A percentile compares a stretch with the other conserved stretches of the same genome.
phyloP scores from a whole-genome alignment of 2,329 filamentous ascomycete genomes.

The Fusarium bactridioides region DNA sequence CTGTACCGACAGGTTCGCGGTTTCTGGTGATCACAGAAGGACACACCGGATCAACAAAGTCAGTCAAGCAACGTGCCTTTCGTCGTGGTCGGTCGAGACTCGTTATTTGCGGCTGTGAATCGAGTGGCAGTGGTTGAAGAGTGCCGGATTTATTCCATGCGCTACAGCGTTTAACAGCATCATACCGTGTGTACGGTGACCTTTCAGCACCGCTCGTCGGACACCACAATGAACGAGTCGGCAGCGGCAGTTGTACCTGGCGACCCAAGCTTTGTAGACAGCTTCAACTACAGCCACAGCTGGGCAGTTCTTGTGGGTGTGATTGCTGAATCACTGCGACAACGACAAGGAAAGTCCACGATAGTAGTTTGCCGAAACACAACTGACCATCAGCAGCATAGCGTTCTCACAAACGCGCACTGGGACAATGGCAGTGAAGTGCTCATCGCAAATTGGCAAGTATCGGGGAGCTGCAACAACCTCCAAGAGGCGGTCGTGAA shows the following conservation, averaged over 20 bases:
- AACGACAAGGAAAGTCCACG: not conserved
- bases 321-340: not conserved
- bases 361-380: not conserved
- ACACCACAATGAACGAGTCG: not conserved
- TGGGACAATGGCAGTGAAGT: not conserved
- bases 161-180: not conserved
- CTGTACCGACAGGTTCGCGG: not conserved
- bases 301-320: too few species aligned
- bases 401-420: not conserved
- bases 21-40: not conserved
- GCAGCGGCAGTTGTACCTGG: too few species aligned
- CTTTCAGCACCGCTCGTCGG: not conserved
- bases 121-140: not conserved
- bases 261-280: not conserved
- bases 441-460: not conserved
- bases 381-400: not conserved
- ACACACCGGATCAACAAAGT: not conserved
- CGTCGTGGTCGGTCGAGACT: not conserved
- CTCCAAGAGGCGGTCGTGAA: not conserved
- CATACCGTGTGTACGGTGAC: not conserved
- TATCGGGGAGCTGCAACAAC: accelerated
- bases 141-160: not conserved
- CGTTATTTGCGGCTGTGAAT: too few species aligned
- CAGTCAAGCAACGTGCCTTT: too few species aligned
- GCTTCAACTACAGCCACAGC: not conserved